These are phyloP conservation scores for Sclerotinia nivalis DNA, from an alignment of 2,329 filamentous ascomycete genomes.

Conservation along the genomic window DNA sequence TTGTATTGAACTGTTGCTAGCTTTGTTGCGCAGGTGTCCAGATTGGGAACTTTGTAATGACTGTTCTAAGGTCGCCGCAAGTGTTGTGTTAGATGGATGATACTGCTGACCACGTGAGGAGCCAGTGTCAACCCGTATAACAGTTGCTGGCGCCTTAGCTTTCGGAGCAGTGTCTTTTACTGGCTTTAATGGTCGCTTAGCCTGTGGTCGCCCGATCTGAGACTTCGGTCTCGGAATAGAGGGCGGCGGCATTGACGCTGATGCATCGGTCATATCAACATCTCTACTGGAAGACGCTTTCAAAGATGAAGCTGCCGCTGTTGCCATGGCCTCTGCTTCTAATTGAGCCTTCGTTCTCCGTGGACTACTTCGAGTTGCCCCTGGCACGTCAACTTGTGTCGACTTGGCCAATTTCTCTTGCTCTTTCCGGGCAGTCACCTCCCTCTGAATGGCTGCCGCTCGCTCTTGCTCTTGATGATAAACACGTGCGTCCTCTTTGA, in stretches of 20 bases:
- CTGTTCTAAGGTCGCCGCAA: slow-evolving; percentile 61
- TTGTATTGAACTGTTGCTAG: slow-evolving; percentile 51
- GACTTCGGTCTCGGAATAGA: slow-evolving; percentile 56
- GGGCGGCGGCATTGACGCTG: slow-evolving; percentile 59
- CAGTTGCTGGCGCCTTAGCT: slow-evolving; percentile 65
- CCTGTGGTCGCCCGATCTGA: slow-evolving; percentile 50
- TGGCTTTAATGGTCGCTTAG: slow-evolving; percentile 63
- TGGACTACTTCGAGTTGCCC: slow-evolving; percentile 53
- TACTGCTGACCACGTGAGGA: slow-evolving; percentile 65
- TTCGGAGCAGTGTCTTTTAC: slow-evolving; percentile 60
- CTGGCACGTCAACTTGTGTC: slow-evolving; percentile 44
- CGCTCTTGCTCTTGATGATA: slow-evolving; percentile 60
- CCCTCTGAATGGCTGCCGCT: slow-evolving; percentile 54
- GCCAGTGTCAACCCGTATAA: slow-evolving; percentile 69
- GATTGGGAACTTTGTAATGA: slow-evolving; percentile 48
- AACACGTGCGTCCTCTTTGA: slow-evolving; percentile 65
- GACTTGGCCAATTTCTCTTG: slow-evolving; percentile 47
- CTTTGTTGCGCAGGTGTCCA: slow-evolving; percentile 57
- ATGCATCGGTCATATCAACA: slow-evolving; percentile 58
- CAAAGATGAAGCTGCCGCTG: slow-evolving; percentile 42
- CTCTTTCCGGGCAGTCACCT: slow-evolving; percentile 55
- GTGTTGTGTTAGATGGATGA: slow-evolving; percentile 57
- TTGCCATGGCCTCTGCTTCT: slow-evolving; percentile 40
- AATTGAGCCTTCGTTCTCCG: slow-evolving; percentile 48
- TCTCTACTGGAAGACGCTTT: slow-evolving; percentile 46